phyloP scores from a whole-genome alignment of 2,329 filamentous ascomycete species.

The Elsinoe fawcettii region DNA sequence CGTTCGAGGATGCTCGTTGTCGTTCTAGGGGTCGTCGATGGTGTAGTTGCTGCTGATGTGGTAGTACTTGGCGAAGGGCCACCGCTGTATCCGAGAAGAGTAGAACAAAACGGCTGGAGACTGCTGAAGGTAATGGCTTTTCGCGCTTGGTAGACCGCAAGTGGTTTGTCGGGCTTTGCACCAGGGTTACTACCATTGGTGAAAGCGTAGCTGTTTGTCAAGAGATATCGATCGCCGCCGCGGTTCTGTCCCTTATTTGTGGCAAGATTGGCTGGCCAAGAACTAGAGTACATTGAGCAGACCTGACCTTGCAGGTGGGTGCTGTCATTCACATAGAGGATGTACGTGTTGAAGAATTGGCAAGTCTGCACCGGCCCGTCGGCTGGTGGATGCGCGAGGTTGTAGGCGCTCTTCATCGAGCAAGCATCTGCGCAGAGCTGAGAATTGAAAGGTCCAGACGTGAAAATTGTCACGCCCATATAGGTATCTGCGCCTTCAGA shows the following conservation, averaged over 20 bases:
- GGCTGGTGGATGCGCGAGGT: constrained; percentile 16
- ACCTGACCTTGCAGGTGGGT: constrained; percentile 2
- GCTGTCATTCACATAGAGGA: constrained; percentile 24
- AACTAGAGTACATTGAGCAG: constrained; percentile 19
- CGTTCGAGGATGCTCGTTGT: background rate
- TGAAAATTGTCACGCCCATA: constrained; percentile 24
- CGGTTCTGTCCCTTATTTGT: constrained; percentile 17
- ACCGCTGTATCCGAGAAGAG: constrained; percentile 6
- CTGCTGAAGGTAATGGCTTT: constrained; percentile 14
- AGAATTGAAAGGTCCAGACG: constrained; percentile 25
- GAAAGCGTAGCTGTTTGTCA: constrained; percentile 17
- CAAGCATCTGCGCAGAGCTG: constrained; percentile 26
- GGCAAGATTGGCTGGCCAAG: constrained; percentile 20
- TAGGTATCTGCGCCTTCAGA: constrained; percentile 23
- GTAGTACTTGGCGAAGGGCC: background rate
- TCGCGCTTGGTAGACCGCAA: constrained; percentile 16
- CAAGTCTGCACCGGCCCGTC: constrained; percentile 22
- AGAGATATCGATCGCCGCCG: constrained; percentile 17
- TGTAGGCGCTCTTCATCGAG: constrained; percentile 18
- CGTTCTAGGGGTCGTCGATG: background rate
- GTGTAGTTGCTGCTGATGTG: background rate
- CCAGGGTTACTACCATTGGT: constrained; percentile 13
- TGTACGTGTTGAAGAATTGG: constrained; percentile 30
- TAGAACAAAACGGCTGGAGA: constrained; percentile 19
- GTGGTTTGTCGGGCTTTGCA: background rate